phyloP scores from a whole-genome alignment of 2,329 filamentous ascomycete genomes.

The Bipolaris victoriae region DNA sequence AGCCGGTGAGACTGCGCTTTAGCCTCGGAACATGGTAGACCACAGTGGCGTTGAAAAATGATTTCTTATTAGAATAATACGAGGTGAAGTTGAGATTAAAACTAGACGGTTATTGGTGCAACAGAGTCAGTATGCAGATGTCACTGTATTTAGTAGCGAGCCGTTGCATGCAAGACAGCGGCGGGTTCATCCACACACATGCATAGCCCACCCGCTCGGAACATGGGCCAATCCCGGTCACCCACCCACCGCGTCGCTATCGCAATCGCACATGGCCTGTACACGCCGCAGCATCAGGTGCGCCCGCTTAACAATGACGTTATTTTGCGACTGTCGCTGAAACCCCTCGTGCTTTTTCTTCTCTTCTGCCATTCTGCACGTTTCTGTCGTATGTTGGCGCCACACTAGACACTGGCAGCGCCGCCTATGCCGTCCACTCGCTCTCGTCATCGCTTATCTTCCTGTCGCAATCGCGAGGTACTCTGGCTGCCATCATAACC shows the following conservation, averaged over 20 bases:
- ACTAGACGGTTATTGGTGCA: neutral
- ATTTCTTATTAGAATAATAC: too few species aligned
- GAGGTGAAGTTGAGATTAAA: too few species aligned
- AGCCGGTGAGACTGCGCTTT: neutral
- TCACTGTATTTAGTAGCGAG: neutral
- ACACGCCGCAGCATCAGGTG: slow-evolving; percentile 26
- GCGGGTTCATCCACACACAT: neutral
- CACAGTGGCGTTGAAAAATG: neutral
- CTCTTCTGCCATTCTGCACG: neutral
- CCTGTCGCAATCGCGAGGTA: neutral
- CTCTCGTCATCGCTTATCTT: slow-evolving; percentile 6
- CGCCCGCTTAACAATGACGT: slow-evolving; percentile 6
- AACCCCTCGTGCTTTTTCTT: neutral
- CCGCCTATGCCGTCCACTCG: slow-evolving; percentile 1
- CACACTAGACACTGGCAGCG: neutral
- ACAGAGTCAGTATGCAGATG: neutral
- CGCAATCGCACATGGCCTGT: slow-evolving; percentile 18
- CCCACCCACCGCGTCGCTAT: slow-evolving; percentile 5
- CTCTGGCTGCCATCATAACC: neutral
- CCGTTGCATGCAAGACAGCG: neutral
- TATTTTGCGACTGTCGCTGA: neutral
- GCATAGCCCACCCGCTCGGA: neutral
- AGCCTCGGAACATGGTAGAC: neutral
- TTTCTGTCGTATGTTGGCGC: neutral
- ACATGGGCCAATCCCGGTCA: slow-evolving; percentile 9